Evolutionary conservation across 768 basidiomycete species (phyloP).

Genomic region (Lactarius vividus): DNA sequence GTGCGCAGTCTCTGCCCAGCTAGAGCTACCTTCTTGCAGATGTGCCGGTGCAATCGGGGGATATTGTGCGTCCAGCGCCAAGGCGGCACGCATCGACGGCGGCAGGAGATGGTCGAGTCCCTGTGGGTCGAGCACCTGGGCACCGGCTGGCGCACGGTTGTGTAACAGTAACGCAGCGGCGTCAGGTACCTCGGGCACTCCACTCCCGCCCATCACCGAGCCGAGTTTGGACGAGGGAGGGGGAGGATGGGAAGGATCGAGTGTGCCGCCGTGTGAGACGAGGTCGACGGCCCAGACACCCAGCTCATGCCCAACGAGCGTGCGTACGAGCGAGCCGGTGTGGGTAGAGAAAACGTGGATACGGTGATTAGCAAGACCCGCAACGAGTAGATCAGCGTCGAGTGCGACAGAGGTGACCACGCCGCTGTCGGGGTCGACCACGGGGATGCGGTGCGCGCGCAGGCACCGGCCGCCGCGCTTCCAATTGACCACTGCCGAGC

Average conservation of each 20-base stretch:
- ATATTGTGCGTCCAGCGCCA: constrained; percentile 42
- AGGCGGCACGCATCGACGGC: constrained; percentile 44
- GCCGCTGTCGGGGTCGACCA: constrained; percentile 45
- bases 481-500: constrained; percentile 28
- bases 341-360: constrained; percentile 83
- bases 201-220: background rate
- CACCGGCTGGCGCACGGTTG: constrained; percentile 24
- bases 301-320: constrained; percentile 77
- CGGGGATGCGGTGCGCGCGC: constrained; percentile 29
- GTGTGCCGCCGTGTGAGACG: constrained; percentile 59
- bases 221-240: background rate
- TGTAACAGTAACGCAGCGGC: constrained; percentile 17
- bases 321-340: constrained; percentile 72
- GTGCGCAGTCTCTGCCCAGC: constrained; percentile 14
- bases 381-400: constrained; percentile 79
- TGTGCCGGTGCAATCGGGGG: constrained; percentile 1
- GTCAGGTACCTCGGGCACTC: constrained; percentile 18
- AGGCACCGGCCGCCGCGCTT: constrained; percentile 25
- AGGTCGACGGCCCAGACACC: constrained; percentile 95
- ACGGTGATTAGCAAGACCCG: constrained; percentile 81
- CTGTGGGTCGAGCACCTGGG: constrained; percentile 15
- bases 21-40: background rate
- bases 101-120: constrained; percentile 36
- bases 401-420: constrained; percentile 88
- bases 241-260: constrained; percentile 21